Evolutionary conservation across 768 basidiomycete species (phyloP).

Genomic region (Hydnum rufescens): DNA sequence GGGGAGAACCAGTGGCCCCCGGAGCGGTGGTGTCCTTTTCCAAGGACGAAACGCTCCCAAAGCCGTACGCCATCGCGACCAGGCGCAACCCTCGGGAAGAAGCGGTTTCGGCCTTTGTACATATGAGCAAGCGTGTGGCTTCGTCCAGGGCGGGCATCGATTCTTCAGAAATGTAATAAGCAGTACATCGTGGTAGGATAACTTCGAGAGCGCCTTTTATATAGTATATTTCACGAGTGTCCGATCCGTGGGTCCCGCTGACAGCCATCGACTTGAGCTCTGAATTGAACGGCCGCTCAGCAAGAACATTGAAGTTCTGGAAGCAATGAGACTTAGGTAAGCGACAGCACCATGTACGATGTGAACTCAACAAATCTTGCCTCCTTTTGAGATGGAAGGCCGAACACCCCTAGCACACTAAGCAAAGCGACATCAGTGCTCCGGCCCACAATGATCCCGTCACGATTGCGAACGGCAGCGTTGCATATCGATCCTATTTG

Average conservation of each 20-base stretch:
- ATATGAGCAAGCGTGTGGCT: constrained; percentile 44
- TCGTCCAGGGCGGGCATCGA: constrained; percentile 66
- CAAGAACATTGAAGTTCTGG: constrained; percentile 16
- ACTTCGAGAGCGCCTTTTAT: constrained; percentile 85
- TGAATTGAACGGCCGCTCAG: constrained; percentile 80
- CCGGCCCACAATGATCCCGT: constrained; percentile 63
- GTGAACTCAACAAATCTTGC: constrained; percentile 24
- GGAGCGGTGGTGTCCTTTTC: constrained; percentile 12
- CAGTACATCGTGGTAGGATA: constrained; percentile 68
- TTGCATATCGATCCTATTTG: constrained; percentile 82
- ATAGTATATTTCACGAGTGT: constrained; percentile 58
- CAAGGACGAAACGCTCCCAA: constrained; percentile 32
- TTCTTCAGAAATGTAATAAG: constrained; percentile 78
- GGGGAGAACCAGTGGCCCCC: constrained; percentile 12
- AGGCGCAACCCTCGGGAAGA: constrained; percentile 67
- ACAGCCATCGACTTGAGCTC: constrained; percentile 90
- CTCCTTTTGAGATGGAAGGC: constrained; percentile 44
- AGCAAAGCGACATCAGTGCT: constrained; percentile 85
- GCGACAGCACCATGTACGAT: background rate
- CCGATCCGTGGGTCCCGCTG: constrained; percentile 40
- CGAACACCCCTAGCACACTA: constrained; percentile 52
- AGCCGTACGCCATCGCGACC: constrained; percentile 82
- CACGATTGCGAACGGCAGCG: constrained; percentile 58
- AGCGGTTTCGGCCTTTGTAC: constrained; percentile 46
- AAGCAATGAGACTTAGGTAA: background rate